Evolutionary conservation across 306 rosid genomes (phyloP), one percentile per base, ranked within the genome.

Genomic region (Vachellia collinsii): DNA sequence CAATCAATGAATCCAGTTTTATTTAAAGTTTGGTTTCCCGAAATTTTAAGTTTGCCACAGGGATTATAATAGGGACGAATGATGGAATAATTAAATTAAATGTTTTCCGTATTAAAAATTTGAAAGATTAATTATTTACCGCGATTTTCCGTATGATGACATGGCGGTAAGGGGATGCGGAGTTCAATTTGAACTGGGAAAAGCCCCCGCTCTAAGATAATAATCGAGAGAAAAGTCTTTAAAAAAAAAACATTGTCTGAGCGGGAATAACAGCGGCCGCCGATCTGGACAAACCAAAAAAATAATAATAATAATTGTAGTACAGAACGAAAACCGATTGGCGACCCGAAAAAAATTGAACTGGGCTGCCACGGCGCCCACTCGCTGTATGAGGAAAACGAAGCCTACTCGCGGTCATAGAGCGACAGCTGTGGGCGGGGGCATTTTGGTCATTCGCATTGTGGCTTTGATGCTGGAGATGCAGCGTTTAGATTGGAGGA

Each of bases 211-310:
- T 84, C 90, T 84, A 88, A 82, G 20, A 23, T 71, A 62, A 62
- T 23, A 72, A 66, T 74, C 43, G 53, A 43, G 29, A 81, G 44
- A 62, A 41, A 53, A 19, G 46, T 53, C 77, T 78, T 89, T 77
- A 83, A 83, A 88, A 29, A 29, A 29, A 29, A 29, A 29, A 29
- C 34, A 29, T 29, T 74, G 82, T 42, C 42, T 81, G 91, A 95
- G 99, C 99, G 98, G 98, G 99, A 93, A 91, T 89, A 80, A 88
- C 90, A 77, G 88, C 82, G 85, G 78, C 86, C 82, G 84, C 89
- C 82, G 70, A 67, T 81, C 19, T 7, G 11, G 50, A 29, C 34
- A 29, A 29, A 29, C 34, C 34, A 29, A 0, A 29, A 29, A 29
- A 29, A 29, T 70, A 10, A 61, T 37, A 44, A n/a, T n/a, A n/a